Conservation (phyloP, 768 basidiomycete species). For the Sarcodon sp. region DNA sequence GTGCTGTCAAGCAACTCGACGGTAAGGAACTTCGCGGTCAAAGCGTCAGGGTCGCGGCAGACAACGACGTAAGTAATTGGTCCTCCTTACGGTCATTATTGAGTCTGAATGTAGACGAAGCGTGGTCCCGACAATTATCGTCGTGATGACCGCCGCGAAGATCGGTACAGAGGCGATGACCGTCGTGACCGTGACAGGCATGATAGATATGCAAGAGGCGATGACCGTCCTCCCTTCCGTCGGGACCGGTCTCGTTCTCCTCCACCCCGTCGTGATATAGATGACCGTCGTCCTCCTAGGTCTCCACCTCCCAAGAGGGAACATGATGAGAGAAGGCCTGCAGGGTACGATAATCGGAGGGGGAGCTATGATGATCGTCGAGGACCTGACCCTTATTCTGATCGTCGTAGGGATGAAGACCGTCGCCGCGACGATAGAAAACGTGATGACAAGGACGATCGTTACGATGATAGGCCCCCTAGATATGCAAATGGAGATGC, state of each 20-base stretch:
- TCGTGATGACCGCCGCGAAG: constrained; percentile 38
- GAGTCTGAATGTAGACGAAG: constrained; percentile 17
- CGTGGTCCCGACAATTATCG: constrained; percentile 65
- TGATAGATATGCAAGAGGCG: too few species aligned
- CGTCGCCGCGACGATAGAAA: constrained; percentile 62
- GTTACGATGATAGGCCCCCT: constrained; percentile 62
- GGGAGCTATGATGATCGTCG: constrained; percentile 74
- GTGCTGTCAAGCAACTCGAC: constrained; percentile 80
- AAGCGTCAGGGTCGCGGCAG: constrained; percentile 57
- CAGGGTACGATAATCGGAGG: constrained; percentile 88
- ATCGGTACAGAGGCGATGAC: constrained; percentile 28
- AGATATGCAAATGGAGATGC: constrained; percentile 71
- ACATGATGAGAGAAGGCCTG: constrained; percentile 75
- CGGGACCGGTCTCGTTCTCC: constrained; percentile 82
- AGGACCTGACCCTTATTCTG: constrained; percentile 78
- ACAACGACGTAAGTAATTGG: constrained; percentile 38
- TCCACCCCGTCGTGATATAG: constrained; percentile 48
- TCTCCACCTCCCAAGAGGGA: constrained; percentile 75
- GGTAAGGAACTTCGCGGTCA: constrained; percentile 82
- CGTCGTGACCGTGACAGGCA: constrained; percentile 19
- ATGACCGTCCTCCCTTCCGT: constrained; percentile 34
- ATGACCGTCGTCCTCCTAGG: constrained; percentile 72
- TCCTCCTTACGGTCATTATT: not conserved
- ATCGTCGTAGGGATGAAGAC: constrained; percentile 70
- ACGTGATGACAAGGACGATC: constrained; percentile 78